Evolutionary conservation across 2,329 filamentous ascomycete genomes (phyloP).

Genomic region (Sclerotinia nivalis): DNA sequence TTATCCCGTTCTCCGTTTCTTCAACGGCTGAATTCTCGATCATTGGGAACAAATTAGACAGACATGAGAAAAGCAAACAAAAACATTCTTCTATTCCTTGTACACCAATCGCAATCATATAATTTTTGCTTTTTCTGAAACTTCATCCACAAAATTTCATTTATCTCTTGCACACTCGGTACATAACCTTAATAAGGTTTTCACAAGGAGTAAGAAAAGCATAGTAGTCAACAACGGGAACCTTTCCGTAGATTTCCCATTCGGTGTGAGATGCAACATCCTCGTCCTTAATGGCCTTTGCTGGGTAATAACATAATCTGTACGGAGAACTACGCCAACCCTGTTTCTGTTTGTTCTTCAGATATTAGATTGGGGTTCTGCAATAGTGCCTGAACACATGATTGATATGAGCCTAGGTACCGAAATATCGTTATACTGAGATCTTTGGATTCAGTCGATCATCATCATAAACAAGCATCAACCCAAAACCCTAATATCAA

Average conservation of each 20-base stretch:
- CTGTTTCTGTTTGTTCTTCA: not conserved
- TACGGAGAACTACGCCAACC: not conserved
- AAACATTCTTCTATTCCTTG: not conserved
- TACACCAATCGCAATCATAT: not conserved
- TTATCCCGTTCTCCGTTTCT: conserved; percentile 12
- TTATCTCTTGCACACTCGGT: conserved; percentile 3
- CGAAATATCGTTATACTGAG: not conserved
- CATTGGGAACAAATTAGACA: not conserved
- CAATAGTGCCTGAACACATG: not conserved
- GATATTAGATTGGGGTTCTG: not conserved
- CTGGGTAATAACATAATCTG: conserved; percentile 2
- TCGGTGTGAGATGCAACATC: conserved; percentile 8
- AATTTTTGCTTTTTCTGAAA: conserved; percentile 6
- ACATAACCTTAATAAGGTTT: not conserved
- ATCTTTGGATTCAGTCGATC: not conserved
- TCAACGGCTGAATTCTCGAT: conserved; percentile 16
- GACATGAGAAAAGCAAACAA: not conserved
- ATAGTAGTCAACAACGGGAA: conserved; percentile 5
- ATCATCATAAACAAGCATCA: not conserved
- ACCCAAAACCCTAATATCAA: not conserved
- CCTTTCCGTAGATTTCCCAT: conserved; percentile 4
- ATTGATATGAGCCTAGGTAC: not conserved
- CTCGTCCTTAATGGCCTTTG: not conserved
- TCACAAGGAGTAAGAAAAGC: not conserved
- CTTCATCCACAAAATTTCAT: not conserved